A percentile compares a stretch with the other conserved stretches of the same genome.
Conservation (phyloP, 2,329 filamentous ascomycete genomes). For the Alternaria panax region DNA sequence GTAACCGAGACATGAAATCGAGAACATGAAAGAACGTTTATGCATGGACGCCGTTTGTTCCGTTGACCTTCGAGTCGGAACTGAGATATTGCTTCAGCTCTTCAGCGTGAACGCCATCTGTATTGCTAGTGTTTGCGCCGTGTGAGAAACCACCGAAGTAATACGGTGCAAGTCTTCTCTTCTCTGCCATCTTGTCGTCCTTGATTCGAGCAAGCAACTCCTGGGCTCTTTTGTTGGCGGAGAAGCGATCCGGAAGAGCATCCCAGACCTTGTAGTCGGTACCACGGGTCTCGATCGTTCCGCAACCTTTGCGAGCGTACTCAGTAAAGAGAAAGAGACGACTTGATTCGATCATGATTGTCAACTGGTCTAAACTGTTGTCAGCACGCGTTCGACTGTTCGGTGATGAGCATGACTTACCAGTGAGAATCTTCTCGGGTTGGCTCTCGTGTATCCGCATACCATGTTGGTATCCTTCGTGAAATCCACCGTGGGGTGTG, state of each 20-base stretch:
- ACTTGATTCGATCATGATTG: constrained; percentile 50
- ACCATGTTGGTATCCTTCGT: constrained; percentile 56
- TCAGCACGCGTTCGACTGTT: background rate
- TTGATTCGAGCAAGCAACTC: constrained; percentile 43
- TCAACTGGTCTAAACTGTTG: constrained; percentile 43
- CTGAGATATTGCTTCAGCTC: constrained; percentile 36
- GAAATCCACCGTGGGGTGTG: constrained; percentile 51
- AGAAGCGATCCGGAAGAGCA: constrained; percentile 48
- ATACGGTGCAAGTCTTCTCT: constrained; percentile 45
- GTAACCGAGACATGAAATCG: background rate
- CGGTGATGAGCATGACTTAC: constrained; percentile 15
- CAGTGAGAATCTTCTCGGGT: constrained; percentile 54
- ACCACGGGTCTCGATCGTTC: constrained; percentile 45
- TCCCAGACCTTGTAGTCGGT: constrained; percentile 51
- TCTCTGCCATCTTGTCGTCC: constrained; percentile 41
- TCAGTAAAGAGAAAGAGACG: constrained; percentile 51
- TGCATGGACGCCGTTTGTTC: constrained; percentile 18
- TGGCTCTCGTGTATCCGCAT: constrained; percentile 55
- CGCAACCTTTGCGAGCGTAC: constrained; percentile 47
- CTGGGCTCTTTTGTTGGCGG: constrained; percentile 44
- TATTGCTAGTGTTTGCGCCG: constrained; percentile 40
- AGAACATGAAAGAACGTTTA: background rate
- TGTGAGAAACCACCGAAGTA: constrained; percentile 45
- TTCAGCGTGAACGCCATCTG: constrained; percentile 39
- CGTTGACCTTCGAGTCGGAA: constrained; percentile 18